Evolutionary conservation across 2,329 filamentous ascomycete genomes (phyloP), one percentile per base, ranked within the genome.

Genomic region (Trematosphaeria pertusa): DNA sequence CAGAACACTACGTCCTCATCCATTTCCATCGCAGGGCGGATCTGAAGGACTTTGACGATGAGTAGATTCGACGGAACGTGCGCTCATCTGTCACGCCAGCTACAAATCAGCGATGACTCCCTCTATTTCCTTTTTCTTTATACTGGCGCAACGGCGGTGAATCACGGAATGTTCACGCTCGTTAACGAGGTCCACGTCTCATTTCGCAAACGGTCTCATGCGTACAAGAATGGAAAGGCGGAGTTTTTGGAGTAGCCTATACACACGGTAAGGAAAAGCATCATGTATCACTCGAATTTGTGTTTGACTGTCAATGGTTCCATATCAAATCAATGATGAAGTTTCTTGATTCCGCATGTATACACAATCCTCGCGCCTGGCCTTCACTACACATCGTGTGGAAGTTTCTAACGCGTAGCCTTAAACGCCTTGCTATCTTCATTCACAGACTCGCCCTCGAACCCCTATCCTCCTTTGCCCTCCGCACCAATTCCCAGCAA

Each of bases 1-100:
- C 18, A 59, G 56, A 59, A 40, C 56, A 57, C 24, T 30, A 43
- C 15, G 53, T 59, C 17, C 53, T 59, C 19, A 55, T 59, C 15
- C 53, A 57, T 30, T 59, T 59, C 38, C 56, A 59, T 22, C 36
- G 43, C 11, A 44, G 42, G 20, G 37, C 37, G 7, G 49, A 51
- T 18, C 20, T 58, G 4, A 37, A 50, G 12, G 39, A 37, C 11
- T 30, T 48, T 28, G 31, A 48, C 17, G 31, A 46, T 15, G 21
- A 8, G 17, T 6, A 33, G 41, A n/a, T 6, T 28, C 9, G 7
- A 19, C 6, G 28, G n/a, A n/a, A n/a, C n/a, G n/a, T n/a, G n/a
- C n/a, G n/a, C n/a, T n/a, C n/a, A n/a, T n/a, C n/a, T n/a, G n/a
- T n/a, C n/a, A n/a, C n/a, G n/a, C n/a, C n/a, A n/a, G n/a, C n/a